phyloP scores from a whole-genome alignment of 106 monocot genomes.

The Narthecium ossifragum region DNA sequence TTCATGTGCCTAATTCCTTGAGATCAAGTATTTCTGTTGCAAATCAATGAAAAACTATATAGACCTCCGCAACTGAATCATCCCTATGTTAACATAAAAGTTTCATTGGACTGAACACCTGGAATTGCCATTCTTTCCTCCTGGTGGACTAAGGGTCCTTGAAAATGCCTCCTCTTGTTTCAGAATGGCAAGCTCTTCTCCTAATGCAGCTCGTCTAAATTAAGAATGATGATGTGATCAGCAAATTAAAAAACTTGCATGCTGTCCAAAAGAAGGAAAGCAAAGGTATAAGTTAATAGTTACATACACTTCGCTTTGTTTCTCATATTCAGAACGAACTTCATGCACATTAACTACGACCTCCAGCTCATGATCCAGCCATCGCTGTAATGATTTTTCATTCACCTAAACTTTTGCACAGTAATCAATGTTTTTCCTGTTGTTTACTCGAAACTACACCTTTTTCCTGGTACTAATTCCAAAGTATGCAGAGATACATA shows the following conservation, averaged over 20 bases:
- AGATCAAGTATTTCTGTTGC: no score
- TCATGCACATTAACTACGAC: conserved; percentile 88
- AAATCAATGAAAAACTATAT: no score
- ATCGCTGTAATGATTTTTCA: conserved; percentile 83
- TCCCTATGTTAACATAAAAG: no score
- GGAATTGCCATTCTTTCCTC: conserved; percentile 64
- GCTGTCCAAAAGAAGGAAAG: conserved; percentile 9
- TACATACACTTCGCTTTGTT: conserved; percentile 94
- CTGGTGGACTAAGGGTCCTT: conserved; percentile 31
- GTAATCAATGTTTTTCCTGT: background rate
- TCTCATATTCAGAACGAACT: conserved; percentile 90
- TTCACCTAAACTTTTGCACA: conserved; percentile 40
- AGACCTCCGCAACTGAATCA: no score
- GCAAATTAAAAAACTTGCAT: background rate
- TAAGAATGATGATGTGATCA: conserved; percentile 7
- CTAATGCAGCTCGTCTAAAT: conserved; percentile 63
- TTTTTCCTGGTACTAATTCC: no score
- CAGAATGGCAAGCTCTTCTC: conserved; percentile 68
- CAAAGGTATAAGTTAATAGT: background rate
- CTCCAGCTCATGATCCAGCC: conserved; percentile 96
- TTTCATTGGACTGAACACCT: conserved; percentile 25
- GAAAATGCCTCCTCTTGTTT: conserved; percentile 63
- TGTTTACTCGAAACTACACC: background rate
- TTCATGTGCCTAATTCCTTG: no score
- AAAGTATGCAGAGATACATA: background rate